Evolutionary conservation across 2,329 filamentous ascomycete species (phyloP).

Genomic region (Fusarium equiseti): DNA sequence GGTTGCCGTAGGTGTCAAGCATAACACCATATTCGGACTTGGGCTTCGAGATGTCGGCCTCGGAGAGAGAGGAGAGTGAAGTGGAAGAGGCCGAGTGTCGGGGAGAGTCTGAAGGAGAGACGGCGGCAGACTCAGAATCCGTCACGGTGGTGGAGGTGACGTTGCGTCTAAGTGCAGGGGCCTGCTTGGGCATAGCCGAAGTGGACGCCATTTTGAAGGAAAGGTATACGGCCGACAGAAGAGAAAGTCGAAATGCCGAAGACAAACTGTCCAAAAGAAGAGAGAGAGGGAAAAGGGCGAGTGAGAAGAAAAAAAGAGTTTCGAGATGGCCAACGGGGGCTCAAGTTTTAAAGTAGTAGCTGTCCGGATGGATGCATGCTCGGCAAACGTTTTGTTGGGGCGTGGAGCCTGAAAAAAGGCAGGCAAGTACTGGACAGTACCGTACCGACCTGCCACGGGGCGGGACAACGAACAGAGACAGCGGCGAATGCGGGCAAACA

Average conservation of each 20-base stretch:
- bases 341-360: conserved; percentile 40
- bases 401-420: conserved; percentile 42
- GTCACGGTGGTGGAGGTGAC: conserved; percentile 61
- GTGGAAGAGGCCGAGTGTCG: conserved; percentile 81
- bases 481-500: conserved; percentile 24
- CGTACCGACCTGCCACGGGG: conserved; percentile 2
- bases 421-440: conserved; percentile 19
- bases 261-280: conserved; percentile 14
- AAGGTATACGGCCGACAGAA: conserved; percentile 34
- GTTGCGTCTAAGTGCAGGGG: conserved; percentile 62
- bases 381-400: conserved; percentile 48
- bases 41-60: conserved; percentile 62
- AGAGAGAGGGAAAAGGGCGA: conserved; percentile 7
- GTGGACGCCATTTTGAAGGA: conserved; percentile 60
- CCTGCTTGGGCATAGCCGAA: conserved; percentile 56
- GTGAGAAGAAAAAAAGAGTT: conserved; percentile 8
- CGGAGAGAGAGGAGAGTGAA: conserved; percentile 90
- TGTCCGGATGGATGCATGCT: conserved; percentile 26
- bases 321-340: conserved; percentile 25
- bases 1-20: conserved; percentile 92
- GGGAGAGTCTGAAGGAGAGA: conserved; percentile 71
- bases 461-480: conserved; percentile 30
- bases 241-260: conserved; percentile 42
- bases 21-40: conserved; percentile 70
- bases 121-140: conserved; percentile 66